These are phyloP conservation scores for Podospora pseudocomata DNA, from an alignment of 495 filamentous ascomycete species.

Conservation along the genomic window DNA sequence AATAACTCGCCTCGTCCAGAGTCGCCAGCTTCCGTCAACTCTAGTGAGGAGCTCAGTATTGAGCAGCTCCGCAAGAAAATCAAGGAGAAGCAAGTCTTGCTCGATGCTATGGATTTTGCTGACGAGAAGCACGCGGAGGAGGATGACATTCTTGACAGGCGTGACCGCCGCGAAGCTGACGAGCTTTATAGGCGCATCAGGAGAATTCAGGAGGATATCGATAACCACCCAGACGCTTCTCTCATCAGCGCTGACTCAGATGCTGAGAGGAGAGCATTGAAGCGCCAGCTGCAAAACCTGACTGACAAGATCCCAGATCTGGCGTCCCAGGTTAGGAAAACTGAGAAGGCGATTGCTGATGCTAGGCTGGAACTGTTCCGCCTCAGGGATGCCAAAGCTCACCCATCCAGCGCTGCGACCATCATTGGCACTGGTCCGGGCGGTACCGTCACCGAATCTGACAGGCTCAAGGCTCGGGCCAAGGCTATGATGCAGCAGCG, in stretches of 20 bases:
- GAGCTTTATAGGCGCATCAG: conserved; percentile 90
- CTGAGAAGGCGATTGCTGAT: conserved; percentile 90
- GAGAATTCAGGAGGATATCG: conserved; percentile 95
- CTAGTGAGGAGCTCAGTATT: conserved; percentile 74
- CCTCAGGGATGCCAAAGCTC: conserved; percentile 84
- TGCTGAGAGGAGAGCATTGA: conserved; percentile 78
- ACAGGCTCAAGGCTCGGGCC: conserved; percentile 89
- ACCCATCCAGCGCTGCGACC: conserved; percentile 75
- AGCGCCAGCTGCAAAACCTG: conserved; percentile 80
- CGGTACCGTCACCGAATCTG: conserved; percentile 85
- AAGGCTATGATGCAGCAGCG: conserved; percentile 98
- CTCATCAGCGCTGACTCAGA: conserved; percentile 72
- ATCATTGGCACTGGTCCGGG: conserved; percentile 94
- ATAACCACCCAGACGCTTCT: conserved; percentile 77
- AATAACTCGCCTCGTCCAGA: conserved; percentile 69
- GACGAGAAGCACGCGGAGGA: conserved; percentile 87
- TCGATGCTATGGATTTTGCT: conserved; percentile 97
- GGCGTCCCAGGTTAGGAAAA: conserved; percentile 84
- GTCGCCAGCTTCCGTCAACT: conserved; percentile 66
- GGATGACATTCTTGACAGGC: conserved; percentile 85
- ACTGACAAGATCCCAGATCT: conserved; percentile 89
- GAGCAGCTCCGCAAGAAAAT: conserved; percentile 92
- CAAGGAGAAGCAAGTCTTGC: conserved; percentile 86
- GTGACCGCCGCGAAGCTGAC: conserved; percentile 87
- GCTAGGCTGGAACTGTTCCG: conserved; percentile 92